phyloP scores from a whole-genome alignment of 192 early-diverging fungal genomes.

The Mortierella alpina region DNA sequence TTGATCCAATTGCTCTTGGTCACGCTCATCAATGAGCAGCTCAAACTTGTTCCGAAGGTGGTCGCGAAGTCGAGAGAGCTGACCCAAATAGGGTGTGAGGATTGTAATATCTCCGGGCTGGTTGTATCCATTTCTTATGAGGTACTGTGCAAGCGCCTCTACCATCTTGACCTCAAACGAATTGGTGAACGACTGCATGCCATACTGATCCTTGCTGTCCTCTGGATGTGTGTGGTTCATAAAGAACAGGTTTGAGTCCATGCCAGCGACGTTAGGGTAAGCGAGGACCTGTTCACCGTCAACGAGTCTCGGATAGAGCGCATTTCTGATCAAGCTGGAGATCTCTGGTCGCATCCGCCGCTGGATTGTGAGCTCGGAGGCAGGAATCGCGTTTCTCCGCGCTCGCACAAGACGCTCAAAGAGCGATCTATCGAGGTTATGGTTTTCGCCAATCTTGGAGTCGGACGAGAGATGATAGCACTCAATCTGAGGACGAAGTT shows the following conservation, averaged over 20 bases:
- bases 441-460: slow-evolving; percentile 48
- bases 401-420: slow-evolving; percentile 63
- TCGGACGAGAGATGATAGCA: slow-evolving; percentile 50
- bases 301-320: slow-evolving; percentile 58
- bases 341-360: slow-evolving; percentile 67
- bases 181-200: slow-evolving; percentile 60
- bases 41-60: slow-evolving; percentile 29
- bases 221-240: slow-evolving; percentile 61
- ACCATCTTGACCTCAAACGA: slow-evolving; percentile 64
- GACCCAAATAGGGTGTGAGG: slow-evolving; percentile 66
- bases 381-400: slow-evolving; percentile 46
- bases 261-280: slow-evolving; percentile 55
- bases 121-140: slow-evolving; percentile 64
- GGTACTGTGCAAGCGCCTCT: slow-evolving; percentile 55
- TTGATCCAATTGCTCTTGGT: slow-evolving; percentile 39
- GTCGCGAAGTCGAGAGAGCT: slow-evolving; percentile 58
- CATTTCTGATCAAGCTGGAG: slow-evolving; percentile 55
- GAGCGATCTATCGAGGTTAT: slow-evolving; percentile 57
- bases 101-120: slow-evolving; percentile 61
- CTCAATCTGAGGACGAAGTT: slow-evolving; percentile 49
- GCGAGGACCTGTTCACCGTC: slow-evolving; percentile 44
- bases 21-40: slow-evolving; percentile 54
- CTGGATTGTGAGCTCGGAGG: slow-evolving; percentile 55
- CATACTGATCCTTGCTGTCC: slow-evolving; percentile 49
- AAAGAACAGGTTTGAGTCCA: slow-evolving; percentile 59